Percentiles rank a stretch among this genome's conserved stretches.
Evolutionary conservation across 78 protist genomes (phyloP).

Genomic region (Protostelium mycophagum): DNA sequence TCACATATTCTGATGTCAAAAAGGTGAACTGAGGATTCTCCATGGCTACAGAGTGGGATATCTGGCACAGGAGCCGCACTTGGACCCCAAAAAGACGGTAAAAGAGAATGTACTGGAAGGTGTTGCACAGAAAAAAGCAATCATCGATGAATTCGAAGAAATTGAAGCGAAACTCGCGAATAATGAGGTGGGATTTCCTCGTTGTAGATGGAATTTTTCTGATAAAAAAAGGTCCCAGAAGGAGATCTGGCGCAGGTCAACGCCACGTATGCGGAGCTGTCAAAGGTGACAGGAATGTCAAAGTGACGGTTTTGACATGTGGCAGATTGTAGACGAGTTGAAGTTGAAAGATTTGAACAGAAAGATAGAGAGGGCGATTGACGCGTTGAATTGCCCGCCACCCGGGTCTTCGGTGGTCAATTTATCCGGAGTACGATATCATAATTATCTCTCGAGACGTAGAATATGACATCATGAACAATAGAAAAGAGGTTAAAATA

Average conservation of each 20-base stretch:
- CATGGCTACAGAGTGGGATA: slow-evolving; percentile 42
- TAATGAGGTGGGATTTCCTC: not conserved
- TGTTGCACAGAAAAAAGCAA: slow-evolving; percentile 35
- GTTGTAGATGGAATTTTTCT: not conserved
- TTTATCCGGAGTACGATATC: slow-evolving; percentile 33
- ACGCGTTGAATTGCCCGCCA: slow-evolving; percentile 56
- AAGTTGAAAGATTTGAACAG: slow-evolving; percentile 42
- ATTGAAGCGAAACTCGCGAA: slow-evolving; percentile 1
- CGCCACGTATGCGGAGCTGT: not conserved
- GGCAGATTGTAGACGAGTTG: slow-evolving; percentile 10
- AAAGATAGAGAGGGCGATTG: slow-evolving; percentile 60
- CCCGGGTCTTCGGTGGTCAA: slow-evolving; percentile 7
- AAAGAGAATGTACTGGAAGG: slow-evolving; percentile 56
- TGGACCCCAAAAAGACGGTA: slow-evolving; percentile 38
- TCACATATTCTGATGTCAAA: not conserved
- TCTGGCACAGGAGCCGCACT: slow-evolving; percentile 60
- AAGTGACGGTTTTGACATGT: not conserved
- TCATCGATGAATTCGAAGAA: slow-evolving; percentile 48
- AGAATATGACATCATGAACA: no score
- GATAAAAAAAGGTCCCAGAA: not conserved
- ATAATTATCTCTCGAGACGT: not conserved
- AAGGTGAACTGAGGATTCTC: slow-evolving; percentile 20
- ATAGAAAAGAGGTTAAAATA: no score
- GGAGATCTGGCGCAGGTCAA: not conserved
- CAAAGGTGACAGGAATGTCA: not conserved